Base-by-base conservation (phyloP, 1,284 basidiomycete genomes). In the Sanguinoderma infundibulare region DNA sequence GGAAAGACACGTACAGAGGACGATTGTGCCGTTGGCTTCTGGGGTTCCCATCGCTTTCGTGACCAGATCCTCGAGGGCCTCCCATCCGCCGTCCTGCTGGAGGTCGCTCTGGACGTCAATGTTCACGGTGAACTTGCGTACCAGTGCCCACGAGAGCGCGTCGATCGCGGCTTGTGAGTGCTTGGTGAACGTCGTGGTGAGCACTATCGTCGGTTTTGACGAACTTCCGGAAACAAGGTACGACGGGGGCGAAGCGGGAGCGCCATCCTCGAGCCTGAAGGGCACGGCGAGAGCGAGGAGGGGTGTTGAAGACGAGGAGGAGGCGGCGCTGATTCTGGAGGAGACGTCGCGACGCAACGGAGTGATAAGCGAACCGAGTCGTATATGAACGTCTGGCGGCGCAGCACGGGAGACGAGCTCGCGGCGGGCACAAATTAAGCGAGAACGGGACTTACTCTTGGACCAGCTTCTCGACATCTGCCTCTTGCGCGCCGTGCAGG, bases 41-140 rank as follows among this genome's bases (percentile, higher is more conserved):
- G 77, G 74, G 66, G 78, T 81, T 54, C 73, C 76, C 32, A 81
- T 83, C 14, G 86, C 83, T 69, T 87, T 89, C 56, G 82, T 81
- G 58, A 95, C 81, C 42, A 92, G 74, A 61, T 93, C 92, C 69
- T 93, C 90, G 35, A 95, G 82, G 2, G 78, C 78, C 60, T 95
- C 92, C 78, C 92, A 88, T 7, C 83, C 79, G 26, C 80, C 72
- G 58, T 91, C 87, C 3, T 72, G 71, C 9, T 80, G 76, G 55
- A 90, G 75, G 53, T 81, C 78, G 36, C 79, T 77, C 64, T 83
- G 78, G 52, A 93, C 78, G 69, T 91, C 85, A 64, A 94, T 83
- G 69, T 92, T 89, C 20, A 94, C 83, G 15, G 85, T 83, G 58
- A 81, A 79, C 40, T 83, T 86, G 60, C 81, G 79, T 51, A 82